Conservation (phyloP, 73 alveolate genomes). For the Uronychia setigera region DNA sequence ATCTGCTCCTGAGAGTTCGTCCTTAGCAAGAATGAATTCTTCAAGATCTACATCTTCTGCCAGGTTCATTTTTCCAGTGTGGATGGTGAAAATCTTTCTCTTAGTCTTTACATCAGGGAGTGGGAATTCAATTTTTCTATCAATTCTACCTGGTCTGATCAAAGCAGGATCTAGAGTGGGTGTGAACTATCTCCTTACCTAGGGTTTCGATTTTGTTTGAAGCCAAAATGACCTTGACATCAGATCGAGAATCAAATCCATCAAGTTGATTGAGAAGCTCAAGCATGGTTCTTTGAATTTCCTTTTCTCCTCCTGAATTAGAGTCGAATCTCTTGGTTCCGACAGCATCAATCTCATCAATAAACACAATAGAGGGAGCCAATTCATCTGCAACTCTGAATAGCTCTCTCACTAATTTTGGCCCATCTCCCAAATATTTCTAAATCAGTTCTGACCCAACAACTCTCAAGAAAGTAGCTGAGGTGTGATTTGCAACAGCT, state of each 20-base stretch:
- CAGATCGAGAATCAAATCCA: conserved; percentile 99
- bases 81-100: conserved; percentile 97
- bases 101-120: conserved; percentile 98
- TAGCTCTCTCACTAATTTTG: conserved; percentile 95
- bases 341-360: conserved; percentile 99
- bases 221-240: conserved; percentile 99
- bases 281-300: conserved; percentile 99
- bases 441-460: conserved; percentile 99
- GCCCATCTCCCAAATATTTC: conserved; percentile 99
- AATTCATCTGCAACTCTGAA: conserved; percentile 98
- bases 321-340: conserved; percentile 99
- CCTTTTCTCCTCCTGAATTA: conserved; percentile 99
- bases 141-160: conserved; percentile 99
- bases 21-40: conserved; percentile 98
- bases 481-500: conserved; percentile 99
- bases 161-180: conserved; percentile 97
- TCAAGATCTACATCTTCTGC: conserved; percentile 98
- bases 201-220: conserved; percentile 97
- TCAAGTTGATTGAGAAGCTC: conserved; percentile 98
- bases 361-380: conserved; percentile 99
- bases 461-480: conserved; percentile 99
- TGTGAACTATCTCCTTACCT: neutral
- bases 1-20: conserved; percentile 99
- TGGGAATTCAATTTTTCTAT: conserved; percentile 99
- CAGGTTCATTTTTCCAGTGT: conserved; percentile 97